These are phyloP conservation scores for Sungouiella thailandica DNA, from an alignment of 805 yeast species.

Conservation along the genomic window DNA sequence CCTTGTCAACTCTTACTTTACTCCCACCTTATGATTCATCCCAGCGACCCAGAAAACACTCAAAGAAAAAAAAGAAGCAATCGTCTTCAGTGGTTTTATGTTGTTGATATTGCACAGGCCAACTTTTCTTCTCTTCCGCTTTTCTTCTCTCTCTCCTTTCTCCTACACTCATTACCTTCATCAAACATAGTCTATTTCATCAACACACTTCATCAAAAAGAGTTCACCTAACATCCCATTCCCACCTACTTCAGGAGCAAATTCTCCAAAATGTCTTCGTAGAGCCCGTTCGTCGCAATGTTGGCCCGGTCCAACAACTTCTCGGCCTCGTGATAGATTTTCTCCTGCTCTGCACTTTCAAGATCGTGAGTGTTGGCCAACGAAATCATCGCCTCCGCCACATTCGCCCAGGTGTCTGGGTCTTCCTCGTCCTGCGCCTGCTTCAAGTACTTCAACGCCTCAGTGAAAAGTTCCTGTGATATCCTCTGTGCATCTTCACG, in stretches of 20 bases:
- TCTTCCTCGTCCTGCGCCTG: constrained; percentile 65
- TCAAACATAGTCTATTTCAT: too few relatives aligned
- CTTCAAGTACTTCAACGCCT: constrained; percentile 54
- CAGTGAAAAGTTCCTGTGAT: constrained; percentile 43
- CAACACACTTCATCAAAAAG: too few relatives aligned
- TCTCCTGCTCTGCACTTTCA: constrained; percentile 64
- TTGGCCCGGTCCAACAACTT: constrained; percentile 63
- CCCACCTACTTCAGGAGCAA: constrained; percentile 17
- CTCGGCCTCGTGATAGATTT: constrained; percentile 66
- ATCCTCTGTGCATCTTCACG: constrained; percentile 42
- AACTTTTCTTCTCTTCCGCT: too few relatives aligned
- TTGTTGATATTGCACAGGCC: too few relatives aligned
- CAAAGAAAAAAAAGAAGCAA: too few relatives aligned
- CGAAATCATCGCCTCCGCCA: constrained; percentile 82
- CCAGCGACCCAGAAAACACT: too few relatives aligned
- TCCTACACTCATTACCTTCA: too few relatives aligned
- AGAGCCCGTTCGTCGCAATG: constrained; percentile 74
- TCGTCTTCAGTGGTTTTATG: too few relatives aligned
- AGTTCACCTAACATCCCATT: too few relatives aligned
- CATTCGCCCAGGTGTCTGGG: constrained; percentile 75
- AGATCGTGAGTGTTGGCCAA: constrained; percentile 69
- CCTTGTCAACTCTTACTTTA: too few relatives aligned
- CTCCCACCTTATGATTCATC: too few relatives aligned
- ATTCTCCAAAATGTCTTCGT: constrained; percentile 57
- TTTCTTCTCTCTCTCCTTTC: too few relatives aligned